Evolutionary conservation across 2,329 filamentous ascomycete species (phyloP).

Genomic region (Calonectria leucothoes): DNA sequence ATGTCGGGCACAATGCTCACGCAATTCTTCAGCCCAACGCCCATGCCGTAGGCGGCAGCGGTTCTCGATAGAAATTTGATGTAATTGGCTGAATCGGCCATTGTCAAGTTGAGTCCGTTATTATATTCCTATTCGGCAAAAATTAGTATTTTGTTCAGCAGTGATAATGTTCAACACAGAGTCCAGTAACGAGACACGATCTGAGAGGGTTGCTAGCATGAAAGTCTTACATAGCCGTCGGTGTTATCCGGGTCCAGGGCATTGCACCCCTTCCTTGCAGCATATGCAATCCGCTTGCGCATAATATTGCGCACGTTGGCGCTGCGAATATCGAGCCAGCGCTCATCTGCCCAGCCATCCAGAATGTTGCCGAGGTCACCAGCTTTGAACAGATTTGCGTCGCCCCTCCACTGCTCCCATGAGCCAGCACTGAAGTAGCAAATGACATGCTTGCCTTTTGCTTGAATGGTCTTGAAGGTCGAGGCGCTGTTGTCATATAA

Average conservation of each 20-base stretch:
- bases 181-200: no score
- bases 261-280: conserved; percentile 73
- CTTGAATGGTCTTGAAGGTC: conserved; percentile 66
- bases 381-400: conserved; percentile 64
- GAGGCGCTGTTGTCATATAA: conserved; percentile 64
- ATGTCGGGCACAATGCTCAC: conserved; percentile 65
- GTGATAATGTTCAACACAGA: no score
- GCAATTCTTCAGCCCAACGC: conserved; percentile 77
- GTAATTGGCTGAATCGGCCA: conserved; percentile 67
- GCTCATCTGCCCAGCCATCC: conserved; percentile 74
- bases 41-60: conserved; percentile 65
- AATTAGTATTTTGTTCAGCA: no score
- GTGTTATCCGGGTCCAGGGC: conserved; percentile 80
- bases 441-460: conserved; percentile 67
- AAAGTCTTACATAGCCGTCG: conserved; percentile 67
- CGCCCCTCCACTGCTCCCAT: conserved; percentile 72
- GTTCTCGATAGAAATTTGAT: conserved; percentile 69
- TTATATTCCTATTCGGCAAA: conserved; percentile 69
- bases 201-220: no score
- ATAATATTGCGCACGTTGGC: conserved; percentile 73
- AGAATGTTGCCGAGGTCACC: conserved; percentile 70
- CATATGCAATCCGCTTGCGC: conserved; percentile 67
- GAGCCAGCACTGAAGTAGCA: no score
- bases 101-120: conserved; percentile 70
- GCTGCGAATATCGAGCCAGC: conserved; percentile 72